Evolutionary conservation across 2,329 filamentous ascomycete genomes (phyloP).

Genomic region (Penicillium sp.): DNA sequence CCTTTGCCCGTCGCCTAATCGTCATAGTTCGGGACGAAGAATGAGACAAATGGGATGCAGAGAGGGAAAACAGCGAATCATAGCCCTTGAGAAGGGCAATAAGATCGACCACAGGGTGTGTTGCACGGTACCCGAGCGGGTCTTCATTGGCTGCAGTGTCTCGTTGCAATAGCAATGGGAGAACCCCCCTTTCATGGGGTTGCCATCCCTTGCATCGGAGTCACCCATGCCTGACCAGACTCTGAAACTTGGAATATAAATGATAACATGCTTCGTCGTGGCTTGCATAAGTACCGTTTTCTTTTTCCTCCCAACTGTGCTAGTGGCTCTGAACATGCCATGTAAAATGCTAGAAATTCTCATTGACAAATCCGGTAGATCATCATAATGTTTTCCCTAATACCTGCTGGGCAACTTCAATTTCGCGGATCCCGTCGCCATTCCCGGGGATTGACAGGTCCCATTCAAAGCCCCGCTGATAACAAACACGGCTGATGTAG

Average conservation of each 20-base stretch:
- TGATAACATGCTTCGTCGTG: conserved; percentile 18
- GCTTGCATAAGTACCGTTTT: not conserved
- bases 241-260: conserved; percentile 23
- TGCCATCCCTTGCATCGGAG: conserved; percentile 22
- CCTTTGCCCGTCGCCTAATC: conserved; percentile 24
- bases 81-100: conserved; percentile 26
- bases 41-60: conserved; percentile 34
- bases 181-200: conserved; percentile 11
- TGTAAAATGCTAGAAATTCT: not conserved
- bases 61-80: conserved; percentile 25
- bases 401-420: not conserved
- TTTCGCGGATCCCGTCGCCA: not conserved
- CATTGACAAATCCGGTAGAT: not conserved
- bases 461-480: not conserved
- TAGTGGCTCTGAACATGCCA: not conserved
- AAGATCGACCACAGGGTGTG: conserved; percentile 24
- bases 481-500: conserved; percentile 3
- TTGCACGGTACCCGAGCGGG: conserved; percentile 18
- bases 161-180: conserved; percentile 24
- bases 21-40: conserved; percentile 29
- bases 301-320: not conserved
- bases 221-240: conserved; percentile 17
- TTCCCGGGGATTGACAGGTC: conserved; percentile 16
- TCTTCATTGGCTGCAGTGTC: conserved; percentile 27
- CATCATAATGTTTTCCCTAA: not conserved